Conservation (phyloP, 371 early-diverging fungal genomes). For the Apophysomyces trapeziformis region DNA sequence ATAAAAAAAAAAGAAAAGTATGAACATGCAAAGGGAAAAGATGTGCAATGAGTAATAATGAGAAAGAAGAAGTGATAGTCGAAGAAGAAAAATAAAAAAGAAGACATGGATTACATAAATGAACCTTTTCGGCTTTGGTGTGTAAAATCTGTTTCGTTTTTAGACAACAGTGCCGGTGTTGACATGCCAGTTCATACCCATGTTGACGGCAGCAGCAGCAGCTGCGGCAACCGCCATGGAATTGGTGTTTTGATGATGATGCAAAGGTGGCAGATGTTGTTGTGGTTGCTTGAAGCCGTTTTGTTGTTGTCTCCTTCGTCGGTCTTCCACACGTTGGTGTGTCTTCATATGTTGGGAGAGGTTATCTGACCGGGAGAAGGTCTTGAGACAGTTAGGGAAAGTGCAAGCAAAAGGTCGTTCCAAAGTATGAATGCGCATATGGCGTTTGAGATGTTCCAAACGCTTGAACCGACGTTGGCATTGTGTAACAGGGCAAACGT, state of each 20-base stretch:
- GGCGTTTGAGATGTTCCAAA: slow-evolving; percentile 89
- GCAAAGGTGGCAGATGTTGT: slow-evolving; percentile 14
- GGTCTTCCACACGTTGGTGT: slow-evolving; percentile 52
- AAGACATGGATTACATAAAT: slow-evolving; percentile 10
- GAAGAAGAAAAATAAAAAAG: background rate
- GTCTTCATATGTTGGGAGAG: slow-evolving; percentile 67
- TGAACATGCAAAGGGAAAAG: slow-evolving; percentile 6
- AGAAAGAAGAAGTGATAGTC: background rate
- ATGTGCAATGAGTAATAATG: background rate
- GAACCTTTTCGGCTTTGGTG: background rate
- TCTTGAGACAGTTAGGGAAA: slow-evolving; percentile 72
- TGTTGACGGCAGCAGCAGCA: background rate
- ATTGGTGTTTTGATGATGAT: background rate
- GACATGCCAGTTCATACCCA: slow-evolving; percentile 5
- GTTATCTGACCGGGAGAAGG: slow-evolving; percentile 82
- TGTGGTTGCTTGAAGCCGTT: slow-evolving; percentile 22
- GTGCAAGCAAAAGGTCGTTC: slow-evolving; percentile 78
- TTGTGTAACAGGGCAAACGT: slow-evolving; percentile 55
- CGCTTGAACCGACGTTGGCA: slow-evolving; percentile 76
- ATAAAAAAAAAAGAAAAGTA: background rate
- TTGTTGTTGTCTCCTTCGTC: slow-evolving; percentile 32
- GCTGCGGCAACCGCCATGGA: background rate
- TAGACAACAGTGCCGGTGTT: slow-evolving; percentile 7
- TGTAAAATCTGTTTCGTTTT: background rate
- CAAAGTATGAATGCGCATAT: slow-evolving; percentile 85